A percentile compares a stretch with the other conserved stretches of the same genome.
Evolutionary conservation across 2,329 filamentous ascomycete genomes (phyloP).

Genomic region (Botrytis fragariae): DNA sequence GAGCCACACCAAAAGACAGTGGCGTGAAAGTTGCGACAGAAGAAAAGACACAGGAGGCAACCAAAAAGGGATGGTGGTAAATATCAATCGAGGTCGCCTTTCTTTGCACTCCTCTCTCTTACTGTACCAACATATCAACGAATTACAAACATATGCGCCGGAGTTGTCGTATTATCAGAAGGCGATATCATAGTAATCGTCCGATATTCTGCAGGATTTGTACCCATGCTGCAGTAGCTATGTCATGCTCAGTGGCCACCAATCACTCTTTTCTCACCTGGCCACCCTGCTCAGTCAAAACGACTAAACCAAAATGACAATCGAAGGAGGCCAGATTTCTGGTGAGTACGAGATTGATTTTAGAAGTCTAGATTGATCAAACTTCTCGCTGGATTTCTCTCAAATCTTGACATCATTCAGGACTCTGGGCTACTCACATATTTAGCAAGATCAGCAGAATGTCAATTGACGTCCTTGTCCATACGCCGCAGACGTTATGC

Average conservation of each 20-base stretch:
- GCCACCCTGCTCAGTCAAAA: not conserved
- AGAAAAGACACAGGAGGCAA: not conserved
- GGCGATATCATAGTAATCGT: not conserved
- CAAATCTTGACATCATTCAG: not conserved
- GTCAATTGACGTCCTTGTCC: not conserved
- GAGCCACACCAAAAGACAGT: not conserved
- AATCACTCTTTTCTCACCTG: not conserved
- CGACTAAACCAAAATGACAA: not conserved
- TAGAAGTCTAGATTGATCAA: not conserved
- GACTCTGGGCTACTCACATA: not conserved
- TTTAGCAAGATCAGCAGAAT: not conserved
- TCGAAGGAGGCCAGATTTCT: not conserved
- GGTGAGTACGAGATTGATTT: not conserved
- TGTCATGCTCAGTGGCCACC: not conserved
- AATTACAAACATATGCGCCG: not conserved
- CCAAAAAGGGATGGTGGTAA: constrained; percentile 3
- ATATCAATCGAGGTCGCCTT: not conserved
- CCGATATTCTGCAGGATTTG: not conserved
- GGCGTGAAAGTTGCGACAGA: not conserved
- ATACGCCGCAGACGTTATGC: not conserved
- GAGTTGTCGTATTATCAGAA: not conserved
- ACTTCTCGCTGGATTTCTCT: not conserved
- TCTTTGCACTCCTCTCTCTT: not conserved
- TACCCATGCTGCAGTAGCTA: not conserved
- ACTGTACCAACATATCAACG: constrained; percentile 3